Evolutionary conservation across 805 yeast genomes (phyloP).

Genomic region (Dipodascus albidus): DNA sequence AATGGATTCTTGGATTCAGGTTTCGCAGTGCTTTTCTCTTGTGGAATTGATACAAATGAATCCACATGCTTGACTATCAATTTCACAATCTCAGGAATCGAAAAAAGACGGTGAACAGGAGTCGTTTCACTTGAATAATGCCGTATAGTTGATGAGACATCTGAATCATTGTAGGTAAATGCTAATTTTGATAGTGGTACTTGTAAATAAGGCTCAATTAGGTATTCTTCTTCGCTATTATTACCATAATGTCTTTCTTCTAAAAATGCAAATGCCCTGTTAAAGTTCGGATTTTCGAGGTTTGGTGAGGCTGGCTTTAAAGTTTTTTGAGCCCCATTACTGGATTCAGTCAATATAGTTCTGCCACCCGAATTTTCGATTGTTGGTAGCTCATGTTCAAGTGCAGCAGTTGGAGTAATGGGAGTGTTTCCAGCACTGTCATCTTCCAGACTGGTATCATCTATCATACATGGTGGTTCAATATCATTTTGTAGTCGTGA

Average conservation of each 20-base stretch:
- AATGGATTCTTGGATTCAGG: not conserved
- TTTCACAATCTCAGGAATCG: slow-evolving; percentile 63
- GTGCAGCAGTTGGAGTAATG: not conserved
- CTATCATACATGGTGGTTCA: not conserved
- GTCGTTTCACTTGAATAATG: slow-evolving; percentile 3
- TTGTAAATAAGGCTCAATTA: not conserved
- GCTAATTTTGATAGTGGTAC: not conserved
- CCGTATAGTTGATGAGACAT: not conserved
- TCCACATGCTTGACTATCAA: slow-evolving; percentile 55
- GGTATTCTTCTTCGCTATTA: not conserved
- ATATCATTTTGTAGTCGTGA: not conserved
- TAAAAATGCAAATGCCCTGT: not conserved
- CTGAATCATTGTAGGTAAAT: not conserved
- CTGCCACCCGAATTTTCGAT: not conserved
- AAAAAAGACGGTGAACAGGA: slow-evolving; percentile 15
- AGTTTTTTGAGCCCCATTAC: not conserved
- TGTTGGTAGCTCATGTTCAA: not conserved
- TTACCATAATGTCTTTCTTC: not conserved
- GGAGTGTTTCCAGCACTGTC: not conserved
- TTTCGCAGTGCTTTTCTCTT: slow-evolving; percentile 32
- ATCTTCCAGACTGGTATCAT: not conserved
- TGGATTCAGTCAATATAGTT: not conserved
- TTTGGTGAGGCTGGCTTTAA: not conserved
- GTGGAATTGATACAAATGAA: slow-evolving; percentile 42
- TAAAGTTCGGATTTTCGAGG: not conserved